These are phyloP conservation scores for Mycena olivaceomarginata DNA, from an alignment of 768 basidiomycete species.

Conservation along the genomic window DNA sequence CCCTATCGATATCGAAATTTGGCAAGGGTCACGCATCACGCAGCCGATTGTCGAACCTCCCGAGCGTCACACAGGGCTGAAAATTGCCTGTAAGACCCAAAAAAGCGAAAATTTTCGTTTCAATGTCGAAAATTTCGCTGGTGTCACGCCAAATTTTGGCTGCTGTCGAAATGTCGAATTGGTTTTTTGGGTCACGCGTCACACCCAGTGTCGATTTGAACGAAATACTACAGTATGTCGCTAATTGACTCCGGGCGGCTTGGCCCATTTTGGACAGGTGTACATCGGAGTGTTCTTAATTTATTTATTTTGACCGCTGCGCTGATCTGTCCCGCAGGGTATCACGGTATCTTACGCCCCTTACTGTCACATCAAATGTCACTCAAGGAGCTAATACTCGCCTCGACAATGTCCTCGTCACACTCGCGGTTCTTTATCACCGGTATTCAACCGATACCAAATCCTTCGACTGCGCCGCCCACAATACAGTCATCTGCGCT, in stretches of 20 bases:
- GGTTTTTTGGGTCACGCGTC: too few species aligned
- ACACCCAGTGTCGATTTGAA: too few species aligned
- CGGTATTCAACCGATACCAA: neutral
- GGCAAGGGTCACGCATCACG: too few species aligned
- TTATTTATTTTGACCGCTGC: neutral
- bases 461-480: neutral
- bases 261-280: slow-evolving; percentile 3
- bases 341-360: slow-evolving; percentile 1
- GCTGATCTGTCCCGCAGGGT: neutral
- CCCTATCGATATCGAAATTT: too few species aligned
- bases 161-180: too few species aligned
- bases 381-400: slow-evolving; percentile 5
- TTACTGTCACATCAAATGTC: neutral
- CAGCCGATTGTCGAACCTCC: too few species aligned
- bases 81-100: too few species aligned
- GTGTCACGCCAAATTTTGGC: too few species aligned
- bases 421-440: neutral
- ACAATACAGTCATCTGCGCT: neutral
- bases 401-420: slow-evolving; percentile 3
- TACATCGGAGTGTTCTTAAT: neutral
- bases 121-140: too few species aligned
- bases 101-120: too few species aligned
- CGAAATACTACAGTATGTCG: too few species aligned
- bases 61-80: too few species aligned
- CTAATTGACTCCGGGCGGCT: neutral